A percentile compares a stretch with the other conserved stretches of the same genome.
These are phyloP conservation scores for Teratosphaeria gauchensis DNA, from an alignment of 2,329 filamentous ascomycete genomes.

Conservation along the genomic window DNA sequence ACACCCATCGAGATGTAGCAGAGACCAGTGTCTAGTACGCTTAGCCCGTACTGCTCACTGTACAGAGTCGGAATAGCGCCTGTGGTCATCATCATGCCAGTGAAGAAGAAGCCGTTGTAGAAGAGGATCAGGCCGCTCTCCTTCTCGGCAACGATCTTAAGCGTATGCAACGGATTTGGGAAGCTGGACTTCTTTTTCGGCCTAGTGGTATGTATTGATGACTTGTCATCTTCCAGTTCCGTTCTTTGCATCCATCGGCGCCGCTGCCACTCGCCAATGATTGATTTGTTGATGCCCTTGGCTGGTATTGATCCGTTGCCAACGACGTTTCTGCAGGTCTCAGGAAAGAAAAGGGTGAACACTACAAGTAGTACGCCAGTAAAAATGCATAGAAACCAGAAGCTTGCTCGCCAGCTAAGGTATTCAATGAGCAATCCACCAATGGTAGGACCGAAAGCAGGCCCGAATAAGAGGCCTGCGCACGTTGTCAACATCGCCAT, in stretches of 20 bases:
- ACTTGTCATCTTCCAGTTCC: constrained; percentile 2
- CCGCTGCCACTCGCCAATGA: constrained; percentile 17
- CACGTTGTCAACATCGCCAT: neutral
- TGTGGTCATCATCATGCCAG: constrained; percentile 39
- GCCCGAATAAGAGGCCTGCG: constrained; percentile 7
- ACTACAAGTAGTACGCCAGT: constrained; percentile 23
- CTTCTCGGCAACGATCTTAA: constrained; percentile 29
- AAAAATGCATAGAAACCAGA: constrained; percentile 38
- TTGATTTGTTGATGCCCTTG: constrained; percentile 18
- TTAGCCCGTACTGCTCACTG: constrained; percentile 25
- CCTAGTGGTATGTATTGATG: neutral
- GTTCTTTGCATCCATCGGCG: constrained; percentile 7
- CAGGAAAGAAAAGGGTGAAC: constrained; percentile 24
- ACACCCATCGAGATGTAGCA: constrained; percentile 28
- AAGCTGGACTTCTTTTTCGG: constrained; percentile 14
- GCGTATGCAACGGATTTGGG: constrained; percentile 35
- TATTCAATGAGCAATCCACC: constrained; percentile 25
- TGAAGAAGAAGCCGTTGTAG: constrained; percentile 30
- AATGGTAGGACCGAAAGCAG: constrained; percentile 17
- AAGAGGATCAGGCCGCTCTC: constrained; percentile 16
- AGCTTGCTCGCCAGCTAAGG: constrained; percentile 27
- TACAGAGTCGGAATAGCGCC: constrained; percentile 36
- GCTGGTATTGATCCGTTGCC: constrained; percentile 27
- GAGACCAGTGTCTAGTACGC: constrained; percentile 15
- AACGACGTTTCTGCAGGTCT: constrained; percentile 34